These are phyloP conservation scores for Wickerhamomyces strasburgensis DNA, from an alignment of 805 yeast species.

Conservation along the genomic window DNA sequence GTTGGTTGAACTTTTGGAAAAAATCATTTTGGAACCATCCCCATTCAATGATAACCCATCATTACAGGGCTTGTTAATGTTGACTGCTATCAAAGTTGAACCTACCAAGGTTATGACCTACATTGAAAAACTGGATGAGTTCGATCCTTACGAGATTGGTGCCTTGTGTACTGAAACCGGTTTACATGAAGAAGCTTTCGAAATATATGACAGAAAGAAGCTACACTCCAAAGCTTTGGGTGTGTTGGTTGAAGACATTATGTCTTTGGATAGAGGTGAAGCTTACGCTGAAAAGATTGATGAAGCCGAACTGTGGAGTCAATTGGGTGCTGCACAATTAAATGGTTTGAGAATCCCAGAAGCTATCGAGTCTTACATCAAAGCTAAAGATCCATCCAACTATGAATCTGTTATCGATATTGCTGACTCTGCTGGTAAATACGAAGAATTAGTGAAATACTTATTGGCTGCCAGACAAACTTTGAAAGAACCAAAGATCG, in stretches of 20 bases:
- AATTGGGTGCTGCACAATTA: constrained; percentile 92
- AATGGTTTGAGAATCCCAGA: constrained; percentile 90
- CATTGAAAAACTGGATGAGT: constrained; percentile 85
- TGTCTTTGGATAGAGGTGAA: constrained; percentile 94
- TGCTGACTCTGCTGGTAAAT: constrained; percentile 93
- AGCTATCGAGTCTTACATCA: constrained; percentile 86
- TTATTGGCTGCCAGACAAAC: constrained; percentile 88
- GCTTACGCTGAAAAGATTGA: constrained; percentile 88
- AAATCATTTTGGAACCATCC: constrained; percentile 94
- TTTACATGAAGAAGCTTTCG: constrained; percentile 89
- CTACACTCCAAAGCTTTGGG: constrained; percentile 74
- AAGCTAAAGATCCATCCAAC: constrained; percentile 87
- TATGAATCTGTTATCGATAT: constrained; percentile 89
- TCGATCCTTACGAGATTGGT: constrained; percentile 91
- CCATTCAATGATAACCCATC: constrained; percentile 95
- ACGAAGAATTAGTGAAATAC: constrained; percentile 84
- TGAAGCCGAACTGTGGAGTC: constrained; percentile 85
- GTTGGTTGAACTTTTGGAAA: constrained; percentile 89
- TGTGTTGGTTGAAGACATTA: constrained; percentile 86
- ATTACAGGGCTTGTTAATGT: constrained; percentile 83
- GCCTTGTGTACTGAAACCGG: constrained; percentile 86
- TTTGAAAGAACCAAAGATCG: constrained; percentile 86
- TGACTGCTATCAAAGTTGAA: constrained; percentile 96
- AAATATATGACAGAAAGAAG: constrained; percentile 82
- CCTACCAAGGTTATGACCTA: constrained; percentile 76